Conservation (phyloP, 176 grass and related monocot genomes). For the Juncus effusus region DNA sequence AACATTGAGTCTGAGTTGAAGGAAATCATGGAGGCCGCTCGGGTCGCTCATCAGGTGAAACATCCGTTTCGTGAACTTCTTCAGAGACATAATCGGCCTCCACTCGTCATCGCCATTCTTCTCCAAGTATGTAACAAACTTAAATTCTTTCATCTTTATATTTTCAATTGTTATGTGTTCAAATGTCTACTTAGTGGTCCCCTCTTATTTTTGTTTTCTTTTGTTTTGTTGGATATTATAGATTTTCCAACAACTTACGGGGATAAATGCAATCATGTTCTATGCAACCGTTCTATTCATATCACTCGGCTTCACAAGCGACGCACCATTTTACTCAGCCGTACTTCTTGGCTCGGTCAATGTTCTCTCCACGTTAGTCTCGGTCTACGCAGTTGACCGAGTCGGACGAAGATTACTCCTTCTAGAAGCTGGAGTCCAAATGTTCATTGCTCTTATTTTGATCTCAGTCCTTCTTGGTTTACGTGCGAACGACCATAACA, state of each 20-base stretch:
- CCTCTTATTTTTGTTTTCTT: too few relatives aligned
- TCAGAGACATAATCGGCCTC: slow-evolving; percentile 50
- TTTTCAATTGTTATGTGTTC: too few relatives aligned
- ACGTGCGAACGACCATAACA: slow-evolving; percentile 47
- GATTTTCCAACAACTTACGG: slow-evolving; percentile 82
- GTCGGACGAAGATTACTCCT: slow-evolving; percentile 55
- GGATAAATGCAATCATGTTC: slow-evolving; percentile 93
- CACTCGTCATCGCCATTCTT: slow-evolving; percentile 59
- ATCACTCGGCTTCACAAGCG: slow-evolving; percentile 70
- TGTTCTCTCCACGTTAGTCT: slow-evolving; percentile 69
- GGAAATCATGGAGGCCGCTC: slow-evolving; percentile 69
- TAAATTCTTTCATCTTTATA: too few relatives aligned
- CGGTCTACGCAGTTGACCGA: slow-evolving; percentile 67
- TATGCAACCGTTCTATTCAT: slow-evolving; percentile 80
- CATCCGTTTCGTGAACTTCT: slow-evolving; percentile 79
- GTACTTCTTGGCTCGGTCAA: slow-evolving; percentile 68
- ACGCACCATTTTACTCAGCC: slow-evolving; percentile 65
- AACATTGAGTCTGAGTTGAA: slow-evolving; percentile 70
- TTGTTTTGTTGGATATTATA: neutral
- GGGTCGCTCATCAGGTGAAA: slow-evolving; percentile 63
- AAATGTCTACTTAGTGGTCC: too few relatives aligned
- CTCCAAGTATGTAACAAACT: slow-evolving; percentile 36
- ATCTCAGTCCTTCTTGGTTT: slow-evolving; percentile 53
- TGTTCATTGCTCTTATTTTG: slow-evolving; percentile 65
- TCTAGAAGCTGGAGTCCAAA: slow-evolving; percentile 87